phyloP scores from a whole-genome alignment of 371 early-diverging fungal species.

The Synchytrium microbalum region DNA sequence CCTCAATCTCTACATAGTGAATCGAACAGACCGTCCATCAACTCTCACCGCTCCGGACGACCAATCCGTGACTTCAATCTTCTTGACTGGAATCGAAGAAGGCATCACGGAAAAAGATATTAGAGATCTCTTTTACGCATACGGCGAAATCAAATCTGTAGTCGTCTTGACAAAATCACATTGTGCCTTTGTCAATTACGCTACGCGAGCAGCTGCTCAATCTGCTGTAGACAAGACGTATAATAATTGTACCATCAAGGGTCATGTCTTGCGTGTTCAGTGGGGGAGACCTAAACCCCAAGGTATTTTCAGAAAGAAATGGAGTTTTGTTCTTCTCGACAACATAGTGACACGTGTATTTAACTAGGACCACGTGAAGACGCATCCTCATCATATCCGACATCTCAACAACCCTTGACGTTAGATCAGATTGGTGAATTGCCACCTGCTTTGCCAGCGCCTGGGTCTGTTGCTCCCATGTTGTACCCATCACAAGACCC shows the following conservation, averaged over 20 bases:
- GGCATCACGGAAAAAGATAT: constrained; percentile 64
- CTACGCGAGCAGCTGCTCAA: constrained; percentile 60
- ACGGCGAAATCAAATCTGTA: constrained; percentile 86
- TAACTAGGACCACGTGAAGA: too few species aligned
- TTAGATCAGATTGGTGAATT: too few species aligned
- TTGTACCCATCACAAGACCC: too few species aligned
- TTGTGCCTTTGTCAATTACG: constrained; percentile 87
- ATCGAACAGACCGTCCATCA: constrained; percentile 14
- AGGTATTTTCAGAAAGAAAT: too few species aligned
- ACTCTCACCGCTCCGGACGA: constrained; percentile 20
- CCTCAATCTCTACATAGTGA: constrained; percentile 17
- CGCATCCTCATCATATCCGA: too few species aligned
- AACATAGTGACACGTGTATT: too few species aligned
- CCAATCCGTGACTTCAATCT: constrained; percentile 50
- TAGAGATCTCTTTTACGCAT: constrained; percentile 65
- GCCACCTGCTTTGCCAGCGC: too few species aligned
- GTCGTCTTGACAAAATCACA: constrained; percentile 65
- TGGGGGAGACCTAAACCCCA: constrained; percentile 33
- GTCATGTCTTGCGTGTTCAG: constrained; percentile 27
- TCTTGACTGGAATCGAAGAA: constrained; percentile 62
- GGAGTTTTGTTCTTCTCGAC: too few species aligned
- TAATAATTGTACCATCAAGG: constrained; percentile 33
- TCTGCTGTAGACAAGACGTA: constrained; percentile 24
- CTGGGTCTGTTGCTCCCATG: too few species aligned
- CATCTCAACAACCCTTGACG: too few species aligned